Conservation (phyloP, 2,329 filamentous ascomycete genomes). For the Epichloe sibirici region DNA sequence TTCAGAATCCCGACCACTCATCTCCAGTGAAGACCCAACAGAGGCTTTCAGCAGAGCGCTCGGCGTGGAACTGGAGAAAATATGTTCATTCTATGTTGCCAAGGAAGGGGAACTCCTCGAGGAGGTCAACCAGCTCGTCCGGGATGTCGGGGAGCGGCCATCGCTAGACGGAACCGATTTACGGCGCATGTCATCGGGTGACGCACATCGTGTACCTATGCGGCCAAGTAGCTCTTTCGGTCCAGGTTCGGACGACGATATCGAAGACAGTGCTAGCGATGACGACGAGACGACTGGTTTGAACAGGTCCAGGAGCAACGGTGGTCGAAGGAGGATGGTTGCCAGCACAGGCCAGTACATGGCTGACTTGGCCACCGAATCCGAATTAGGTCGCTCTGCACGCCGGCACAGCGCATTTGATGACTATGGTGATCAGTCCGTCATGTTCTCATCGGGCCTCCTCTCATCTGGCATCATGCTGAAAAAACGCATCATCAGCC, state of each 20-base stretch:
- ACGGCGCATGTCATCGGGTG: slow-evolving; percentile 18
- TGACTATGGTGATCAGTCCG: slow-evolving; percentile 65
- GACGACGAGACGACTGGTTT: slow-evolving; percentile 47
- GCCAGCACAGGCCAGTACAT: slow-evolving; percentile 26
- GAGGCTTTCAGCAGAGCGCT: slow-evolving; percentile 69
- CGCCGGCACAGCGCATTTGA: slow-evolving; percentile 59
- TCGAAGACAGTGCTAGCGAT: slow-evolving; percentile 48
- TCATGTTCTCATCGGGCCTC: slow-evolving; percentile 48
- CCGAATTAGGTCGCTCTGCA: slow-evolving; percentile 42
- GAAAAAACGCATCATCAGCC: slow-evolving; percentile 78
- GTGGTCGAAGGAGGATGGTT: slow-evolving; percentile 26
- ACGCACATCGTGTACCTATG: slow-evolving; percentile 14
- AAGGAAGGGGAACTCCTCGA: slow-evolving; percentile 83
- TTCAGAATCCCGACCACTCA: slow-evolving; percentile 73
- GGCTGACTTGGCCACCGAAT: slow-evolving; percentile 50
- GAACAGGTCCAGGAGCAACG: slow-evolving; percentile 30
- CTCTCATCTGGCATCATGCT: slow-evolving; percentile 65
- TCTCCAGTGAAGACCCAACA: slow-evolving; percentile 64
- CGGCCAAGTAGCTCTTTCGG: slow-evolving; percentile 27
- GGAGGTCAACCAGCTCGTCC: slow-evolving; percentile 65
- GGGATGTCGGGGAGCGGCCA: slow-evolving; percentile 58
- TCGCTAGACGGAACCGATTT: slow-evolving; percentile 30
- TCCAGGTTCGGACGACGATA: slow-evolving; percentile 39
- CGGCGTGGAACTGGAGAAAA: slow-evolving; percentile 85
- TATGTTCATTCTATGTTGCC: slow-evolving; percentile 75